Evolutionary conservation across 805 yeast species (phyloP), one percentile per base, ranked within the genome.

Genomic region (Pichia occidentalis): DNA sequence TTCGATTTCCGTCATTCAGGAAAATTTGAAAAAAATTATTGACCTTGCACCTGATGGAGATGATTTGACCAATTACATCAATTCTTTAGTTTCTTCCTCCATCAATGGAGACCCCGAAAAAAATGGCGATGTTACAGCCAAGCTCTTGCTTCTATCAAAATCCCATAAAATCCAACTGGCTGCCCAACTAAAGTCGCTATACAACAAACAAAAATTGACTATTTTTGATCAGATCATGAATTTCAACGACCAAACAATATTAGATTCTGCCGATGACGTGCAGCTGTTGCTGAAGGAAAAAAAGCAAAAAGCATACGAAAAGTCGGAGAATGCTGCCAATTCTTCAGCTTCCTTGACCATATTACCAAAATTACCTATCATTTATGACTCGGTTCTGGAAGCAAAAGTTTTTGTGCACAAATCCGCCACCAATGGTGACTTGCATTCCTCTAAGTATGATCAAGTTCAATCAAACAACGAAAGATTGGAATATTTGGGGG

Each of bases 401-500:
- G 75, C 78, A 6, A 70, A 82, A 36, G 95, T 86, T 0, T 90
- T 88, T 53, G 74, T 80, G 20, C 97, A 90, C 57, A 78, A 79
- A 48, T 87, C 96, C 0, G 64, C 74, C 3, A 70, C 80, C 12
- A 75, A 79, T 43, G 74, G 73, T 46, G 72, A 73, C 44, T 56
- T 73, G 5, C 75, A 73, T 46, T 57, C 80, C 33, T 63, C 74
- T n/a, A 73, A 70, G 34, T 57, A 62, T 4, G 90, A 81, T 46
- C 64, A 72, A 37, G 63, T 81, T 19, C 63, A 68, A 36, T 64
- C 78, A 2, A 88, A 85, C 50, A 85, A 90, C 56, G 97, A 88
- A 65, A 68, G 96, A 34, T 64, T 87, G 17, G 97, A 90, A 62
- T 90, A 86, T 53, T 63, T 85, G 30, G 97, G 97, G 12, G 97